A percentile compares a stretch with the other conserved stretches of the same genome.
Conservation (phyloP, 2,329 filamentous ascomycete genomes). For the Trichoderma atroviride region DNA sequence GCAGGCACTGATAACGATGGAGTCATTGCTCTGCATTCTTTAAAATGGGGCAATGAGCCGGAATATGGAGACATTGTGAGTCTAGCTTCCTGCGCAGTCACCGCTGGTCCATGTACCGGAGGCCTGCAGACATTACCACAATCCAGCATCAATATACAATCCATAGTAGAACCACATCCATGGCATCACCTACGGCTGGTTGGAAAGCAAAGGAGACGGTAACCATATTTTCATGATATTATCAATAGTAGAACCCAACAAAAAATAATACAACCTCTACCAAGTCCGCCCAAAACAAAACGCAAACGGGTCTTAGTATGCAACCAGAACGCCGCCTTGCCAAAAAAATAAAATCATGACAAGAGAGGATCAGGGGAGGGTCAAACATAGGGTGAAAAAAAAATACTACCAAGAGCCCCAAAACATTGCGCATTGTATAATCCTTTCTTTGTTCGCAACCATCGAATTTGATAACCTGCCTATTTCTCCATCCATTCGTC, state of each 20-base stretch:
- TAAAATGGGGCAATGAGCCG: neutral
- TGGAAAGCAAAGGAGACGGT: neutral
- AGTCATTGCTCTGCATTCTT: neutral
- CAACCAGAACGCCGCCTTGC: conserved; percentile 35
- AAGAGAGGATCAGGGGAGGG: conserved; percentile 15
- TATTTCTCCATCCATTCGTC: neutral
- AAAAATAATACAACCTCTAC: conserved; percentile 27
- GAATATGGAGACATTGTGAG: neutral
- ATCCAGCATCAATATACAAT: neutral
- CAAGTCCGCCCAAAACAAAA: conserved; percentile 35
- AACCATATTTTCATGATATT: conserved; percentile 21
- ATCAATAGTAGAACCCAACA: conserved; percentile 17
- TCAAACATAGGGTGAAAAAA: conserved; percentile 7
- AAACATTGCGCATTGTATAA: conserved; percentile 26
- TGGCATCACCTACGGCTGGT: neutral
- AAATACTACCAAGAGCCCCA: conserved; percentile 25
- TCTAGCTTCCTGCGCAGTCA: neutral
- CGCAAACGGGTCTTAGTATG: conserved; percentile 32
- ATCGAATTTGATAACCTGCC: neutral
- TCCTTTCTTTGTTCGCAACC: conserved; percentile 13
- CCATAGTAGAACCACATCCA: neutral
- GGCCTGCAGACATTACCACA: neutral
- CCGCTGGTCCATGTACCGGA: neutral
- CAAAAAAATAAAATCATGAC: neutral
- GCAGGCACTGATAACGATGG: neutral